Conservation (phyloP, 192 early-diverging fungal genomes). For the Coemansia sp. region DNA sequence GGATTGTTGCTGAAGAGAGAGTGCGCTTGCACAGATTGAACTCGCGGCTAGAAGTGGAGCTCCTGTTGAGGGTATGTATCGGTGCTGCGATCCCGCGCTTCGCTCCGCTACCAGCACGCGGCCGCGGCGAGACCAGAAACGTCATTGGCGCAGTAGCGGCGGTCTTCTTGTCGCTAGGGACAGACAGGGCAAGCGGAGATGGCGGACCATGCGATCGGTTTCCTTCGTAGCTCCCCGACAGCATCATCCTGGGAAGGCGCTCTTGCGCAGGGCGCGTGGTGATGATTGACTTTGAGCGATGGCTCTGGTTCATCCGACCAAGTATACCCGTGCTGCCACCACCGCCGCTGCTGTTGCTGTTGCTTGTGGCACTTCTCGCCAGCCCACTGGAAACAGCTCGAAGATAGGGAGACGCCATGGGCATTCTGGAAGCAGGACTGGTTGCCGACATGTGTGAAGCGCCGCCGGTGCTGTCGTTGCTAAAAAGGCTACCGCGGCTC, state of each 20-base stretch:
- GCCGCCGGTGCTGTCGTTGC: conserved; percentile 2
- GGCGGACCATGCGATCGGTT: conserved; percentile 29
- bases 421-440: conserved; percentile 4
- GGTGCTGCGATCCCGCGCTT: conserved; percentile 16
- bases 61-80: conserved; percentile 23
- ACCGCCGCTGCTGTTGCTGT: too few species aligned
- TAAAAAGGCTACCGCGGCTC: neutral
- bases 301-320: conserved; percentile 15
- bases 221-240: conserved; percentile 17
- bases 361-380: conserved; percentile 3
- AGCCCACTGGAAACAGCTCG: conserved; percentile 44
- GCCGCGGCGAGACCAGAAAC: conserved; percentile 48
- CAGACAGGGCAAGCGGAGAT: conserved; percentile 16
- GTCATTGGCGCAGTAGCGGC: conserved; percentile 39
- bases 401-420: conserved; percentile 40
- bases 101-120: conserved; percentile 39
- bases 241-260: conserved; percentile 36
- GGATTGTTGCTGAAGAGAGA: conserved; percentile 34
- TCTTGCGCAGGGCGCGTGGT: conserved; percentile 25
- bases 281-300: conserved; percentile 15
- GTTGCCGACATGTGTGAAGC: neutral
- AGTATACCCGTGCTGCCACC: conserved; percentile 1
- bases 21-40: conserved; percentile 35
- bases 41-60: conserved; percentile 29
- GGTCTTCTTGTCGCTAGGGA: conserved; percentile 12